Evolutionary conservation across 208 protist genomes (phyloP).

Genomic region (Trypanosoma lewisi): DNA sequence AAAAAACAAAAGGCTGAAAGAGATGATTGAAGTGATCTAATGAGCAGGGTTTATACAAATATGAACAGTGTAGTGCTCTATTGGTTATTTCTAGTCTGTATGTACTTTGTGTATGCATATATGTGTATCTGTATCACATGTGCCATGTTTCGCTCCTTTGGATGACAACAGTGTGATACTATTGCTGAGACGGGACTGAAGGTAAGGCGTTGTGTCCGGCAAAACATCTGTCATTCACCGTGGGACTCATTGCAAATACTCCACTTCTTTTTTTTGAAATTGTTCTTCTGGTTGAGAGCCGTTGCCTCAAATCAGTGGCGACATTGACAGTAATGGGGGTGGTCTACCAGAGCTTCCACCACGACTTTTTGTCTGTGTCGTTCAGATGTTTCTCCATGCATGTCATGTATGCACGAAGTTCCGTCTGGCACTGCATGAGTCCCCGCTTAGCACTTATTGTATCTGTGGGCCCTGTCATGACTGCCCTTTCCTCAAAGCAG

Average conservation of each 20-base stretch:
- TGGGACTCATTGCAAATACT: neutral
- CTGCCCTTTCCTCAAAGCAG: conserved; percentile 72
- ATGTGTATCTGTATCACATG: neutral
- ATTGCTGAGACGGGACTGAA: neutral
- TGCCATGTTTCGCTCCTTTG: neutral
- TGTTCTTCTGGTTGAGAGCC: no score
- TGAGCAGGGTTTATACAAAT: neutral
- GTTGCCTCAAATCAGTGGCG: no score
- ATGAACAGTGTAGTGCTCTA: neutral
- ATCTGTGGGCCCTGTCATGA: conserved; percentile 63
- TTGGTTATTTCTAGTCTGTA: no score
- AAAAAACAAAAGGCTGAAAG: neutral
- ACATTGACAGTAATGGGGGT: neutral
- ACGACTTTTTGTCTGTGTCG: conserved; percentile 24
- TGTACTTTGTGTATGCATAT: neutral
- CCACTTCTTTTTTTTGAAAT: no score
- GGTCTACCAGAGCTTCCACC: conserved; percentile 48
- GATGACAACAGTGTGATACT: neutral
- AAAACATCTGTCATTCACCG: no score
- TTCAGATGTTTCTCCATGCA: conserved; percentile 69
- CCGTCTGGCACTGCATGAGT: conserved; percentile 58
- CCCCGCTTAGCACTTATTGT: conserved; percentile 46
- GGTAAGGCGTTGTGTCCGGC: no score
- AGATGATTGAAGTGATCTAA: neutral
- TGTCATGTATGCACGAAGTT: conserved; percentile 63